phyloP scores from a whole-genome alignment of 805 yeast species.

The Kluyveromyces lactis region DNA sequence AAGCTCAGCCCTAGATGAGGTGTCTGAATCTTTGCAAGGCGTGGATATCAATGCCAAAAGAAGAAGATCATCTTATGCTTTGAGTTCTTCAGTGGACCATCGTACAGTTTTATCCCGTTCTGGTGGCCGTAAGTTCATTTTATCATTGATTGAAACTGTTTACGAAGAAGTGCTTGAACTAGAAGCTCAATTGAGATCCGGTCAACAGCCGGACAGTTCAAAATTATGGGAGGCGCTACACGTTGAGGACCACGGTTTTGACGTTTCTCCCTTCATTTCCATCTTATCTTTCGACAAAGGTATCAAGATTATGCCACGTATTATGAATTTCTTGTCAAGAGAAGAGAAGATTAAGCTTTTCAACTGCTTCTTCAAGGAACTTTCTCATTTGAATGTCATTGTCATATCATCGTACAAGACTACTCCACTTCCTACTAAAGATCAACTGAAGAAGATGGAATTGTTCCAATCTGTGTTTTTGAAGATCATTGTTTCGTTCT shows the following conservation, averaged over 20 bases:
- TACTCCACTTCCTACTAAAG: conserved; percentile 46
- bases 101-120: conserved; percentile 28
- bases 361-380: conserved; percentile 69
- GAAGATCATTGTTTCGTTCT: conserved; percentile 74
- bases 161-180: conserved; percentile 69
- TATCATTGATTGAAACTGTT: conserved; percentile 68
- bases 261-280: conserved; percentile 74
- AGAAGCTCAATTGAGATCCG: conserved; percentile 66
- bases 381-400: conserved; percentile 72
- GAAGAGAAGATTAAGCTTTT: conserved; percentile 72
- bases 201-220: conserved; percentile 35
- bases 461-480: conserved; percentile 72
- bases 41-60: conserved; percentile 23
- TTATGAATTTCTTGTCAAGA: conserved; percentile 70
- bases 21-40: conserved; percentile 24
- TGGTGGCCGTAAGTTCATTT: conserved; percentile 43
- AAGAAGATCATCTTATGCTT: conserved; percentile 31
- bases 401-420: conserved; percentile 72
- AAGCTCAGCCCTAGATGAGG: conserved; percentile 19
- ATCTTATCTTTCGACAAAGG: conserved; percentile 80
- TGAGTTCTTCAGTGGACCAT: conserved; percentile 25
- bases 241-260: conserved; percentile 49
- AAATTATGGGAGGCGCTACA: conserved; percentile 73
- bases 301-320: conserved; percentile 79
- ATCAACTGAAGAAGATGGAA: conserved; percentile 54